Evolutionary conservation across 441 rosid genomes (phyloP).

Genomic region (Adansonia madagascariensis): DNA sequence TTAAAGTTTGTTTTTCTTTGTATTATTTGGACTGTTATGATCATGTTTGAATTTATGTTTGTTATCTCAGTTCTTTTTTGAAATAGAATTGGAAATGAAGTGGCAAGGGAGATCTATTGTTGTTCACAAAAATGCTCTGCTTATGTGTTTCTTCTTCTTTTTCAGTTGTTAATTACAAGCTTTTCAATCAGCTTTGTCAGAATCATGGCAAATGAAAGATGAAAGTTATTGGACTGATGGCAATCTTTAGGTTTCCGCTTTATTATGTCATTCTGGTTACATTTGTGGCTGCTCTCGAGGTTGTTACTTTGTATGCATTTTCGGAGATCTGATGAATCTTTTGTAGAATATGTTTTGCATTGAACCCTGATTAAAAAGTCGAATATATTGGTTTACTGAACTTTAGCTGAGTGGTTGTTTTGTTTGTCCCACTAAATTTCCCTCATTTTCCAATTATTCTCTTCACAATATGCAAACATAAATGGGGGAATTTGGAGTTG

Average conservation of each 20-base stretch:
- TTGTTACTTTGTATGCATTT: not conserved
- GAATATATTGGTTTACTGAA: not conserved
- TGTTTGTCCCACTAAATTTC: not conserved
- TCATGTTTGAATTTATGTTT: not conserved
- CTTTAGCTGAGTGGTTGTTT: not conserved
- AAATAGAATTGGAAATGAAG: not conserved
- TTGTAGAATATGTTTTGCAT: not conserved
- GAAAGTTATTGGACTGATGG: not conserved
- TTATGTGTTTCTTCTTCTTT: not conserved
- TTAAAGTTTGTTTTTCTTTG: slow-evolving; percentile 13
- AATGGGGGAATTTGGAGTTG: not conserved
- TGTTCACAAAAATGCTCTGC: not conserved
- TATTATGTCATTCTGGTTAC: not conserved
- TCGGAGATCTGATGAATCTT: not conserved
- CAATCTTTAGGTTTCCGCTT: slow-evolving; percentile 2
- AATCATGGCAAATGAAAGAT: not conserved
- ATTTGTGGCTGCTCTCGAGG: not conserved
- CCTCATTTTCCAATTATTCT: not conserved
- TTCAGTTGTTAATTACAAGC: not conserved
- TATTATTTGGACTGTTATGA: slow-evolving; percentile 14
- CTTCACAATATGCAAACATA: not conserved
- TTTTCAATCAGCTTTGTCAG: not conserved
- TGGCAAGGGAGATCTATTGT: not conserved
- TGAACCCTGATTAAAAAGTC: not conserved
- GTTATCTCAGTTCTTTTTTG: not conserved